These are phyloP conservation scores for Cercospora sp. DNA, from an alignment of 2,329 filamentous ascomycete species.

Conservation along the genomic window DNA sequence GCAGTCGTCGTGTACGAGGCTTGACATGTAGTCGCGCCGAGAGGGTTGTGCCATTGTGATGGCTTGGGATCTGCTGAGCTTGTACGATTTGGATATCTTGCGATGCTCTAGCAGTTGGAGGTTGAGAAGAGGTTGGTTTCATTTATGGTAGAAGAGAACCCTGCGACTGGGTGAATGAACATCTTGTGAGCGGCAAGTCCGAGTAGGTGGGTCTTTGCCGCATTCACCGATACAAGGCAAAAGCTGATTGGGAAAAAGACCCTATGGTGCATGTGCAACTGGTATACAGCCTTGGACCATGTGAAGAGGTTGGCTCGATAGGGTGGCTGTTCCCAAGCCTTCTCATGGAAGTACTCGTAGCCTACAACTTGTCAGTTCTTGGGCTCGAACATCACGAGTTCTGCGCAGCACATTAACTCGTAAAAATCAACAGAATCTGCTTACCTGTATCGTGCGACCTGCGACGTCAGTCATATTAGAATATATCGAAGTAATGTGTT, in stretches of 20 bases:
- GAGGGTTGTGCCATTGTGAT: not conserved
- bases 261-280: not conserved
- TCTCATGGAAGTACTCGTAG: too few relatives aligned
- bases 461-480: too few relatives aligned
- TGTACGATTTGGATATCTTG: not conserved
- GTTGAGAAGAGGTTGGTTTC: not conserved
- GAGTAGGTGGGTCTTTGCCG: not conserved
- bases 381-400: too few relatives aligned
- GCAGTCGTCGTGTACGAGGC: not conserved
- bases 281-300: too few relatives aligned
- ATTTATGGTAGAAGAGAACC: not conserved
- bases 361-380: too few relatives aligned
- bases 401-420: too few relatives aligned
- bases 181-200: not conserved
- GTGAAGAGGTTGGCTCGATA: too few relatives aligned
- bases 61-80: too few relatives aligned
- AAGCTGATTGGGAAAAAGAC: not conserved
- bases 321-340: too few relatives aligned
- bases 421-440: too few relatives aligned
- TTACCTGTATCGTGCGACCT: too few relatives aligned
- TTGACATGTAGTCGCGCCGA: not conserved
- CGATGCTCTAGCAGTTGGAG: not conserved
- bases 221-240: not conserved
- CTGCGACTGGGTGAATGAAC: not conserved
- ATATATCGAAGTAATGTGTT: too few relatives aligned